Evolutionary conservation across 805 yeast genomes (phyloP).

Genomic region (Wickerhamiella sorbophila): DNA sequence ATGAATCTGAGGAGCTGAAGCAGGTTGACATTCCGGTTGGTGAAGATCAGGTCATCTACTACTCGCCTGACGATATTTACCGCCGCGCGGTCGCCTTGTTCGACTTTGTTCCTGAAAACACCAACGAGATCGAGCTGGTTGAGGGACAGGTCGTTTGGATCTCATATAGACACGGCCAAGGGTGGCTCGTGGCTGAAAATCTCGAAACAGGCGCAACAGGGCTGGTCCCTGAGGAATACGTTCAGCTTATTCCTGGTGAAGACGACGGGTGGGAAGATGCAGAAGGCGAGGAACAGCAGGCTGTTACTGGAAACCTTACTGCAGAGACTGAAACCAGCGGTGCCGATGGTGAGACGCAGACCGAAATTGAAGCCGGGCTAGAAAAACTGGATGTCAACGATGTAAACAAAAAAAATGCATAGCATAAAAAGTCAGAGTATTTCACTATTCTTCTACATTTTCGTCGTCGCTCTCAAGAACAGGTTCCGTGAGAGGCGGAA

Average conservation of each 20-base stretch:
- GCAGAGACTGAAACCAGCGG: too few relatives aligned
- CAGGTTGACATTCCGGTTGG: constrained; percentile 10
- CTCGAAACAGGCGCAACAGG: constrained; percentile 70
- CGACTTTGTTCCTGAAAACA: constrained; percentile 86
- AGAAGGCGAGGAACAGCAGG: background rate
- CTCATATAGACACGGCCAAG: constrained; percentile 88
- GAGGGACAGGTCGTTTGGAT: constrained; percentile 82
- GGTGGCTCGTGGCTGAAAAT: constrained; percentile 91
- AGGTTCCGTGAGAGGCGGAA: constrained; percentile 40
- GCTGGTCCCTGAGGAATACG: constrained; percentile 89
- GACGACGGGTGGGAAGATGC: constrained; percentile 15
- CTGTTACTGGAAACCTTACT: too few relatives aligned
- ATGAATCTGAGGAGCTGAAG: background rate
- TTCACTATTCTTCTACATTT: too few relatives aligned
- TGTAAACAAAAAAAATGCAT: background rate
- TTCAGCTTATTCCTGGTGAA: constrained; percentile 33
- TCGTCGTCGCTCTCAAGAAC: constrained; percentile 18
- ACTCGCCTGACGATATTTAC: constrained; percentile 30
- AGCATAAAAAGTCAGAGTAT: background rate
- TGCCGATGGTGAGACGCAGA: too few relatives aligned
- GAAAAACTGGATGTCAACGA: constrained; percentile 1
- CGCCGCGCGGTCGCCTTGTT: constrained; percentile 73
- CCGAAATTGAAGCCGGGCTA: background rate
- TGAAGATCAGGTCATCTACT: constrained; percentile 19
- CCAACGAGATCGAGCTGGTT: constrained; percentile 63